These are phyloP conservation scores for Podospora bellae-mahoneyi DNA, from an alignment of 495 filamentous ascomycete species.

Conservation along the genomic window DNA sequence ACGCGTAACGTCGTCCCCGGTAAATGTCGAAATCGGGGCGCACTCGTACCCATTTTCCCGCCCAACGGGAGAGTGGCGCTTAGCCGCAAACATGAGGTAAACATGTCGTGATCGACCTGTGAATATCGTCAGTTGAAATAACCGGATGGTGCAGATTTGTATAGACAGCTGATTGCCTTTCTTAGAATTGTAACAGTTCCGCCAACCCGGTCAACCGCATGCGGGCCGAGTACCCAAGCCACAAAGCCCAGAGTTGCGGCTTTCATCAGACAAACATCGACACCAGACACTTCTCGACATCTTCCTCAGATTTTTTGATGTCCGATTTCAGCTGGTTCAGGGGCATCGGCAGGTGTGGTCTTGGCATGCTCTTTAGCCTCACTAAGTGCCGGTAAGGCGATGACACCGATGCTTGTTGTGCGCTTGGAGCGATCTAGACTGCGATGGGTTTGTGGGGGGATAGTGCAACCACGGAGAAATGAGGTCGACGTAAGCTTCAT, in stretches of 20 bases:
- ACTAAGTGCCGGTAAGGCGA: constrained; percentile 12
- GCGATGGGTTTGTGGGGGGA: constrained; percentile 8
- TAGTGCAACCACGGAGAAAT: constrained; percentile 2
- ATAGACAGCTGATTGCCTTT: constrained; percentile 1
- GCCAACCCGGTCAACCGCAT: constrained; percentile 9
- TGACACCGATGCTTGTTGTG: not conserved
- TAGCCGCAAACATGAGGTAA: not conserved
- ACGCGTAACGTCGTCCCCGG: constrained; percentile 12
- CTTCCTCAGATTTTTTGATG: not conserved
- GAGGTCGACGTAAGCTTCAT: constrained; percentile 13
- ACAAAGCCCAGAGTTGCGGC: constrained; percentile 5
- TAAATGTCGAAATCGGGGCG: constrained; percentile 1
- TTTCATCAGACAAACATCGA: not conserved
- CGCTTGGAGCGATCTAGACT: constrained; percentile 6
- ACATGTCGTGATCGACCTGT: constrained; percentile 5
- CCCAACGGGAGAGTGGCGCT: constrained; percentile 7
- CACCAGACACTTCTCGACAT: not conserved
- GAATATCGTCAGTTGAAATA: constrained; percentile 13
- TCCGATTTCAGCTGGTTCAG: not conserved
- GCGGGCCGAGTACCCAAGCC: not conserved
- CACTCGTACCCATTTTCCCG: not conserved
- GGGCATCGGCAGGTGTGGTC: not conserved
- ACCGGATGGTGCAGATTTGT: constrained; percentile 7
- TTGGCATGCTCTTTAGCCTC: constrained; percentile 11
- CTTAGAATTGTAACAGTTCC: constrained; percentile 10